Base-by-base conservation (phyloP, 441 rosid genomes). In the Erysimum pusillum region DNA sequence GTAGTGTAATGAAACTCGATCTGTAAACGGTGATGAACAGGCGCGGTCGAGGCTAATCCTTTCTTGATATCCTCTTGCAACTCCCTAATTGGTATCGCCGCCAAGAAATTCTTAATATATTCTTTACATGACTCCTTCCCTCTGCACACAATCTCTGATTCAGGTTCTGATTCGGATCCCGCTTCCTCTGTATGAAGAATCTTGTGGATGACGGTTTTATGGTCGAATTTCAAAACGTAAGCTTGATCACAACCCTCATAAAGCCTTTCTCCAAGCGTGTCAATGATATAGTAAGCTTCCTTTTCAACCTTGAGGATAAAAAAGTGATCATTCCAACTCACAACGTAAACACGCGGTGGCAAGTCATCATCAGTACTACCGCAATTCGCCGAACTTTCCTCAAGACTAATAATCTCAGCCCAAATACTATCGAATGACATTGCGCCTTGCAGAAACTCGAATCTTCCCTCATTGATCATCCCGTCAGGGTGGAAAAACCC, bases 311-410 rank as follows among this genome's bases (percentile, higher is more conserved):
- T 89, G 9, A 93, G 90, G 44, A 90, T 76, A 69, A 93, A 93
- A 72, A 93, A 93, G 79, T 93, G 98, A 76, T 92, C 98, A 64
- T 92, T 92, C 98, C 98, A 91, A 63, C 98, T 91, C 17, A 92
- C 83, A 64, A 91, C 86, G 79, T 88, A 91, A 53, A 90, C 82
- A 31, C 25, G 63, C 8, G 85, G 83, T 8, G 73, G 18, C 6
- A 39, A 60, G 46, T 80, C 90, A 46, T 76, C 71, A 41, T 60
- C 74, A 11, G 9, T 4, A 10, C 4, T 63, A 14, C 46, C 10
- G 7, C 56, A 9, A 41, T 56, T 56, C 18, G 5, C 28, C 0
- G 79, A 45, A 48, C 63, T 79, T 45, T 85, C 78, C n/a, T 77
- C 73, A 0, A 62, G 36, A 72, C 35, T 38, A 12, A 71, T 79